Conservation (phyloP, 2,329 filamentous ascomycete species). For the Sphaerulina vaccinii region DNA sequence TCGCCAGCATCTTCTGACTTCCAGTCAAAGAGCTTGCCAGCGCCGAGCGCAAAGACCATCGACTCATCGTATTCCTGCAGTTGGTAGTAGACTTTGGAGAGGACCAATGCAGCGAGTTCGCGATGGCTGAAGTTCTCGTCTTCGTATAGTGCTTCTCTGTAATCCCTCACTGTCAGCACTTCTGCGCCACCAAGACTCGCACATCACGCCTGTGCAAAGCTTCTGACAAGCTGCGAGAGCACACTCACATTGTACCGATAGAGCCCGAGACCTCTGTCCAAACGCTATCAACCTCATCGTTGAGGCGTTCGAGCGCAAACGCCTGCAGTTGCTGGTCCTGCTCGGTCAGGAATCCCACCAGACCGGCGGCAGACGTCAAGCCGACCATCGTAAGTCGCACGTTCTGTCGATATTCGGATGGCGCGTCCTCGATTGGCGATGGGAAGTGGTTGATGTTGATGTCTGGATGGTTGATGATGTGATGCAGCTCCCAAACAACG, state of each 20-base stretch:
- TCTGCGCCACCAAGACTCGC: conserved; percentile 1
- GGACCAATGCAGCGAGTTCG: conserved; percentile 87
- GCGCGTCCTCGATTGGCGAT: not conserved
- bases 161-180: conserved; percentile 25
- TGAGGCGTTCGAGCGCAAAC: conserved; percentile 91
- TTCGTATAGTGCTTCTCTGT: conserved; percentile 93
- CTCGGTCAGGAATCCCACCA: conserved; percentile 92
- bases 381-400: conserved; percentile 67
- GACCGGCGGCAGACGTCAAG: conserved; percentile 88
- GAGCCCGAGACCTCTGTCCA: conserved; percentile 96
- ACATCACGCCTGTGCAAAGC: not conserved
- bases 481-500: conserved; percentile 4
- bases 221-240: not conserved
- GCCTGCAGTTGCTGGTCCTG: conserved; percentile 91
- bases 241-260: conserved; percentile 83
- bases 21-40: conserved; percentile 91
- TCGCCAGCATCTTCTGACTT: conserved; percentile 72
- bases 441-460: conserved; percentile 2
- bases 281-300: conserved; percentile 92
- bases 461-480: not conserved
- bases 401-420: not conserved
- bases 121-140: conserved; percentile 92
- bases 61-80: conserved; percentile 98
- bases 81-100: conserved; percentile 98
- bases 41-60: conserved; percentile 95